Conservation (phyloP, 2,329 filamentous ascomycete genomes). For the Emergomyces orientalis region DNA sequence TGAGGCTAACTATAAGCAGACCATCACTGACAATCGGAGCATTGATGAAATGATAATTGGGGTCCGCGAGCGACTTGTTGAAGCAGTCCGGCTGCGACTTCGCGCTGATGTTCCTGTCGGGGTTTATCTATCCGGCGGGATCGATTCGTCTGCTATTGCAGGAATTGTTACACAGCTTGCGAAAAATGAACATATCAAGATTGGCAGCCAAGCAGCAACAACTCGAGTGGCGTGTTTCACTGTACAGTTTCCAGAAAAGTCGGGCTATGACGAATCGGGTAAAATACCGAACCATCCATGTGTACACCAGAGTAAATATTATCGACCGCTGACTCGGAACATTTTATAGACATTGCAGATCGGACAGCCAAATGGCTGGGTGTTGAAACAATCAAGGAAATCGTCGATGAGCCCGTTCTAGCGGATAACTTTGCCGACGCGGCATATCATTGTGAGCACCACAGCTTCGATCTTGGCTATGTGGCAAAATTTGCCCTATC, state of each 20-base stretch:
- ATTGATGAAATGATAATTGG: conserved; percentile 44
- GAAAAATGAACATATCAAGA: conserved; percentile 37
- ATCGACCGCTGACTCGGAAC: too few species aligned
- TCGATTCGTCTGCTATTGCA: conserved; percentile 49
- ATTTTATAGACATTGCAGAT: conserved; percentile 34
- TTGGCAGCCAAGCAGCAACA: conserved; percentile 38
- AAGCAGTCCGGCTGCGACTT: conserved; percentile 45
- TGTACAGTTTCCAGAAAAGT: conserved; percentile 44
- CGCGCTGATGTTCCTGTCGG: conserved; percentile 51
- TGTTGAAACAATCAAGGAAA: conserved; percentile 36
- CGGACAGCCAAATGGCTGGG: conserved; percentile 43
- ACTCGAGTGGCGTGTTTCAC: conserved; percentile 43
- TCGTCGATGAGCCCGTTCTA: conserved; percentile 38
- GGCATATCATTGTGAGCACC: conserved; percentile 39
- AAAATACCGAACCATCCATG: too few species aligned
- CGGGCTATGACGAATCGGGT: conserved; percentile 44
- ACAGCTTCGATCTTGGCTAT: conserved; percentile 44
- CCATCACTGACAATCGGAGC: conserved; percentile 32
- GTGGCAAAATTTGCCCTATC: conserved; percentile 46
- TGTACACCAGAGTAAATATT: too few species aligned
- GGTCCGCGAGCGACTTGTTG: conserved; percentile 43
- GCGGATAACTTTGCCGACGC: conserved; percentile 38
- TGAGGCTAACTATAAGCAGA: background rate
- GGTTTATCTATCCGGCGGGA: conserved; percentile 48
- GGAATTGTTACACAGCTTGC: conserved; percentile 48